Evolutionary conservation across 305 asterid genomes (phyloP), one percentile per base, ranked within the genome.

Genomic region (Caryopteris hybrid): DNA sequence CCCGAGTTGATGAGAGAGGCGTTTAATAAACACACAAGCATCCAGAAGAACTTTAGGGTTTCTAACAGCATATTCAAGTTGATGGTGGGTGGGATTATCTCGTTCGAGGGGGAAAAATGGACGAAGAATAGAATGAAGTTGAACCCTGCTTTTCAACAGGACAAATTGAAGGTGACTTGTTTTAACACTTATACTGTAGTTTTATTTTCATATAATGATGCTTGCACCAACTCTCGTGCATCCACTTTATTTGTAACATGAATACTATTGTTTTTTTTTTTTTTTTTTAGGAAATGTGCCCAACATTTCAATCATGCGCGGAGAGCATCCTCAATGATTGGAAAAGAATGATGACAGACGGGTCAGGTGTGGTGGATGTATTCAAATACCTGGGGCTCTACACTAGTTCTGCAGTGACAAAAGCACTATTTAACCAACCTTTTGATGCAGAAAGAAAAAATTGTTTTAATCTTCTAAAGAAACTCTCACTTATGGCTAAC

Each of bases 91-190:
- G 91, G 91, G 9, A 45, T 85, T 6, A 76, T 75, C 0, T 74
- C 64, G 46, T 67, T 75, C 25, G 85, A 85, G 66, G 81, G 70
- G 5, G 85, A 79, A 2, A 64, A 78, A 64, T 85, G 88, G 91
- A 67, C 73, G 5, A 74, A 22, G 41, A 74, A 79, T 46, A 80
- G 91, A 69, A 78, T 71, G 21, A 69, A 65, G 70, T 34, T 76
- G 64, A 83, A 77, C 51, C 76, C 86, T 23, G 86, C 81, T 53
- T 85, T 85, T 69, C 86, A 83, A 41, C 36, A 79, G n/a, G 88
- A 85, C 65, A 80, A 74, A 55, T 68, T 83, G 33, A 85, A 83
- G 88, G 88, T 78, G 22, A 54, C 7, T 9, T 45, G 8, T 16
- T 16, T n/a, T n/a, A n/a, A n/a, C n/a, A n/a, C n/a, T n/a, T n/a